Evolutionary conservation across 768 basidiomycete species (phyloP), one percentile per base, ranked within the genome.

Genomic region (Xerocomus brunneocitrinus): DNA sequence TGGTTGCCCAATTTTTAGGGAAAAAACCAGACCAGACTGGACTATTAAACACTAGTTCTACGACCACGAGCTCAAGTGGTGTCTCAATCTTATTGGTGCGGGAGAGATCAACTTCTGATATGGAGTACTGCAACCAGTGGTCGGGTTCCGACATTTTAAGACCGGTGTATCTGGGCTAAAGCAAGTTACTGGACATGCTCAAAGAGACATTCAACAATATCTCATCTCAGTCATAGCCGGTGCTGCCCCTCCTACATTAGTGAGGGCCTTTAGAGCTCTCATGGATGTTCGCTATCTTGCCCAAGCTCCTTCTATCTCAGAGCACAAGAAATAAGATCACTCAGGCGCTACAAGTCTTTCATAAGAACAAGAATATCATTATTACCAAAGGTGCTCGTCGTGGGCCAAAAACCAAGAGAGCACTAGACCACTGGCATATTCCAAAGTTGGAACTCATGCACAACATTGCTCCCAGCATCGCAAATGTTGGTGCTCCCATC

Each of bases 101-200:
- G 4, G 13, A 8, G 46, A 71, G 38, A 19, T 51, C 6, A 39
- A 58, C 22, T 58, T 54, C 7, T 13, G 35, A 3, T 58, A 51
- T 13, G 51, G 45, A 1, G 13, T 58, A 5, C 25, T 58, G 2
- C 57, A 31, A 3, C 38, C 45, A 2, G 30, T 53, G 27, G 52
- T 43, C n/a, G 72, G 73, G 4, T 70, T 66, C 45, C 57, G 66
- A 19, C 74, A 75, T 32, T 77, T 75, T 48, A 47, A 59, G 7
- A 61, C 66, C 13, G 72, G 76, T 0, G 71, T 78, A 14, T 72
- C 71, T 5, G 58, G 59, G 8, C 44, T 78, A 19, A 76, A 76
- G 44, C 76, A 78, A 49, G 71, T 74, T 0, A 71, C 74, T 7
- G 72, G 76, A 2, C 32, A 65, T 7, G 70, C 71, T n/a, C 70